phyloP scores from a whole-genome alignment of 768 basidiomycete species.

The Lactifluus volemus region DNA sequence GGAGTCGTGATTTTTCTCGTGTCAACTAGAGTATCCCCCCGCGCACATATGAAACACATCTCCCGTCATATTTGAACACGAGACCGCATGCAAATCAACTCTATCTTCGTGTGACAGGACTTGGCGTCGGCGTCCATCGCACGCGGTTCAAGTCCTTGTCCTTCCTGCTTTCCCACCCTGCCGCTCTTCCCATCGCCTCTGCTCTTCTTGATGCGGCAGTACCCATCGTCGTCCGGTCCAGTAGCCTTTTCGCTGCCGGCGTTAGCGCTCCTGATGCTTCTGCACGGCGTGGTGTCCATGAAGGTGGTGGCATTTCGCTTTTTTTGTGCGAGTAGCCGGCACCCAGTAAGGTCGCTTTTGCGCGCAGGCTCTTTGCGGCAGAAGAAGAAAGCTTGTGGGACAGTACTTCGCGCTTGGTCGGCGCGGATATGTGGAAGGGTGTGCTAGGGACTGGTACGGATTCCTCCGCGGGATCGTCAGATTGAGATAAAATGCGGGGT shows the following conservation, averaged over 20 bases:
- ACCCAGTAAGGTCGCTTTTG: conserved; percentile 60
- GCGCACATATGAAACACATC: conserved; percentile 2
- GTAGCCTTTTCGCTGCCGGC: conserved; percentile 71
- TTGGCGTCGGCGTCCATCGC: conserved; percentile 76
- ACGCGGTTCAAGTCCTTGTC: conserved; percentile 57
- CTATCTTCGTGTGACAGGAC: conserved; percentile 26
- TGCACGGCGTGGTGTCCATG: conserved; percentile 67
- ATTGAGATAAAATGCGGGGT: conserved; percentile 71
- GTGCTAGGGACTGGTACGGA: conserved; percentile 38
- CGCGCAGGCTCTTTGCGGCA: conserved; percentile 73
- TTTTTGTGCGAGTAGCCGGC: conserved; percentile 32
- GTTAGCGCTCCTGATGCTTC: conserved; percentile 71
- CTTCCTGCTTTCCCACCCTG: conserved; percentile 49
- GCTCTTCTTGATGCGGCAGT: conserved; percentile 53
- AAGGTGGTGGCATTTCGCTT: conserved; percentile 71
- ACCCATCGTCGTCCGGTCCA: conserved; percentile 65
- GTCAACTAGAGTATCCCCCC: conserved; percentile 3
- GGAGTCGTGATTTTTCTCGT: conserved; percentile 6
- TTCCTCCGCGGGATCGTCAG: conserved; percentile 42
- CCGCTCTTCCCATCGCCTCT: conserved; percentile 53
- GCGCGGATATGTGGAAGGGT: conserved; percentile 72
- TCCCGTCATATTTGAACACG: background rate
- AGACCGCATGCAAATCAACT: background rate
- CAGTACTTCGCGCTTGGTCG: conserved; percentile 71
- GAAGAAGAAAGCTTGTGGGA: conserved; percentile 74